Conservation (phyloP, 2,329 filamentous ascomycete genomes). For the Ilyonectria sp. region DNA sequence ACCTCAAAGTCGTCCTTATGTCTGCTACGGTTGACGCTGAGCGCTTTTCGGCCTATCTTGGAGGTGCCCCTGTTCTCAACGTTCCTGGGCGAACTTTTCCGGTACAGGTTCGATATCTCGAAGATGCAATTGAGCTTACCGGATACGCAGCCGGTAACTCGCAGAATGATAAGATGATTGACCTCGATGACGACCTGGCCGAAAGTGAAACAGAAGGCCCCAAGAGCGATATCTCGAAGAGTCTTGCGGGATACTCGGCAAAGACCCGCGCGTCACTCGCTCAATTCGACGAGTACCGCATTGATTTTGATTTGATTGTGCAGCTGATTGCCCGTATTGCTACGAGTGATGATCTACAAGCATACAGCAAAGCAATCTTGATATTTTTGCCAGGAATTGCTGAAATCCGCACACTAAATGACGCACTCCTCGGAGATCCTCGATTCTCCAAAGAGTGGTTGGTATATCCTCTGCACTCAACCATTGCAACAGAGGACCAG, state of each 20-base stretch:
- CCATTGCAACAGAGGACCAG: conserved; percentile 96
- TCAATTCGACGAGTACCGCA: conserved; percentile 90
- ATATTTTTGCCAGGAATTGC: conserved; percentile 95
- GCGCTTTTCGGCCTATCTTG: conserved; percentile 90
- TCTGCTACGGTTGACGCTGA: conserved; percentile 96
- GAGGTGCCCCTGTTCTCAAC: conserved; percentile 86
- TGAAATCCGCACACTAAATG: conserved; percentile 91
- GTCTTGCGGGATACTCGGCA: conserved; percentile 80
- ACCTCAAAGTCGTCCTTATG: conserved; percentile 96
- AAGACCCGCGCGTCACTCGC: conserved; percentile 82
- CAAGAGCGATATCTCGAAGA: conserved; percentile 73
- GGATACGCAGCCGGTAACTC: conserved; percentile 73
- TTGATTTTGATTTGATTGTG: conserved; percentile 90
- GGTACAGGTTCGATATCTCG: conserved; percentile 88
- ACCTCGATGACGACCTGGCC: conserved; percentile 74
- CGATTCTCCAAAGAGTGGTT: conserved; percentile 85
- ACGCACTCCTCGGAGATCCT: conserved; percentile 84
- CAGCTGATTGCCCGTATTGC: conserved; percentile 85
- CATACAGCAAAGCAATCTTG: conserved; percentile 91
- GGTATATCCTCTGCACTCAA: conserved; percentile 92
- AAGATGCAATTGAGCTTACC: conserved; percentile 92
- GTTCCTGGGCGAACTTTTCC: conserved; percentile 96
- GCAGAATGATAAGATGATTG: conserved; percentile 67
- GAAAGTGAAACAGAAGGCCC: conserved; percentile 67
- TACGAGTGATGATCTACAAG: conserved; percentile 73